Conservation (phyloP, 805 yeast species). For the Suhomyces xylopsoci region DNA sequence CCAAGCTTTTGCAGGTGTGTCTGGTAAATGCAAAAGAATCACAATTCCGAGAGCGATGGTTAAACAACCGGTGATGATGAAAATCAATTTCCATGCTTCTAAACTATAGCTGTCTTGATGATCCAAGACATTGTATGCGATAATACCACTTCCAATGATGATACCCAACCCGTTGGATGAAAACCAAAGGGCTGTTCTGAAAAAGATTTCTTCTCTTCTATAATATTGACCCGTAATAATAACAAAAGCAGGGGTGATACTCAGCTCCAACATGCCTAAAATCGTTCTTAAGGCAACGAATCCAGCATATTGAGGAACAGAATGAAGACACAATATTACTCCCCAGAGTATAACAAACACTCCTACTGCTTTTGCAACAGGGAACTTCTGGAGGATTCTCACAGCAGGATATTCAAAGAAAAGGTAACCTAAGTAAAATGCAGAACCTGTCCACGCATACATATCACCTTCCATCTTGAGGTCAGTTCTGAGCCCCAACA, state of each 20-base stretch:
- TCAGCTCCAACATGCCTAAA: constrained; percentile 39
- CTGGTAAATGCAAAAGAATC: constrained; percentile 52
- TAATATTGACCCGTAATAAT: constrained; percentile 37
- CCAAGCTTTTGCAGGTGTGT: constrained; percentile 41
- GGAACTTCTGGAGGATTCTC: constrained; percentile 50
- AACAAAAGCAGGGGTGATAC: constrained; percentile 40
- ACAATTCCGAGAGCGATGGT: constrained; percentile 52
- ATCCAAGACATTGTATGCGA: constrained; percentile 43
- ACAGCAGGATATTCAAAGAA: constrained; percentile 52
- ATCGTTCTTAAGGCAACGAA: constrained; percentile 37
- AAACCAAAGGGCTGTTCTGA: constrained; percentile 36
- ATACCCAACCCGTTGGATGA: constrained; percentile 36
- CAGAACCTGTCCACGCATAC: constrained; percentile 46
- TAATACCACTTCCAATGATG: constrained; percentile 44
- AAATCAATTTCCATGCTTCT: constrained; percentile 61
- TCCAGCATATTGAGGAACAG: constrained; percentile 45
- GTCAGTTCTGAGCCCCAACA: constrained; percentile 48
- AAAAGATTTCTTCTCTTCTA: constrained; percentile 30
- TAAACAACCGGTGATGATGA: constrained; percentile 56
- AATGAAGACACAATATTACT: constrained; percentile 46
- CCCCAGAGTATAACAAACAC: constrained; percentile 63
- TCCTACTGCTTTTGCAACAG: constrained; percentile 51
- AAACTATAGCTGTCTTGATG: constrained; percentile 39
- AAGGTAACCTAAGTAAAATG: constrained; percentile 56
- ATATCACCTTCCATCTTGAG: constrained; percentile 42